These are phyloP conservation scores for Penicillium crystallinum DNA, from an alignment of 495 filamentous ascomycete species.

Conservation along the genomic window DNA sequence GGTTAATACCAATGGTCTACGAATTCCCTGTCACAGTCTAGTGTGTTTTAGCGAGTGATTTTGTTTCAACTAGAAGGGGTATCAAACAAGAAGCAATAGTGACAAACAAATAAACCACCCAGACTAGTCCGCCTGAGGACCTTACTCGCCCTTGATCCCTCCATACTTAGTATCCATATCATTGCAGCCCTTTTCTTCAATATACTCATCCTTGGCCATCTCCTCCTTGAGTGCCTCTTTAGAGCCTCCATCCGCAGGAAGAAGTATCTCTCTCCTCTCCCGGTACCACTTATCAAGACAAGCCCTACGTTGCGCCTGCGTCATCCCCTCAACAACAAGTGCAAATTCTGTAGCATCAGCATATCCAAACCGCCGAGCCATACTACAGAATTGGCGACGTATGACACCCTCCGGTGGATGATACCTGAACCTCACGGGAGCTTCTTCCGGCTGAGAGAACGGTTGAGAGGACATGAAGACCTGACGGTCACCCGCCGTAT, in stretches of 20 bases:
- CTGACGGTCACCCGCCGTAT: conserved; percentile 43
- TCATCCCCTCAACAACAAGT: conserved; percentile 89
- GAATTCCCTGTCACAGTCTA: not conserved
- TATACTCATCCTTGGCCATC: not conserved
- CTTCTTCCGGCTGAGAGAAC: not conserved
- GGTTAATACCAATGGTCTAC: not conserved
- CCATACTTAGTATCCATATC: not conserved
- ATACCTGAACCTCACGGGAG: conserved; percentile 57
- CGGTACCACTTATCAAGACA: conserved; percentile 80
- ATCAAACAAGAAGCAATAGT: not conserved
- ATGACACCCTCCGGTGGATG: conserved; percentile 70
- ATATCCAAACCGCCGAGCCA: conserved; percentile 79
- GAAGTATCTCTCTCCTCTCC: conserved; percentile 41
- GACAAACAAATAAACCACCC: not conserved
- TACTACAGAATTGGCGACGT: conserved; percentile 82
- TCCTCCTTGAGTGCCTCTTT: not conserved
- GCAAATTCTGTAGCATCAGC: conserved; percentile 79
- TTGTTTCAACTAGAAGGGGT: not conserved
- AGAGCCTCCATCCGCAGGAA: conserved; percentile 1
- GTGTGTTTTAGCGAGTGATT: not conserved
- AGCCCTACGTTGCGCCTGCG: conserved; percentile 72
- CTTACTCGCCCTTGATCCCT: not conserved
- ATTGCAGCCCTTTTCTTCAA: not conserved
- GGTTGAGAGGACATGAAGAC: conserved; percentile 44
- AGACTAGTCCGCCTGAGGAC: not conserved